Evolutionary conservation across 768 basidiomycete species (phyloP).

Genomic region (Trametes cingulata): DNA sequence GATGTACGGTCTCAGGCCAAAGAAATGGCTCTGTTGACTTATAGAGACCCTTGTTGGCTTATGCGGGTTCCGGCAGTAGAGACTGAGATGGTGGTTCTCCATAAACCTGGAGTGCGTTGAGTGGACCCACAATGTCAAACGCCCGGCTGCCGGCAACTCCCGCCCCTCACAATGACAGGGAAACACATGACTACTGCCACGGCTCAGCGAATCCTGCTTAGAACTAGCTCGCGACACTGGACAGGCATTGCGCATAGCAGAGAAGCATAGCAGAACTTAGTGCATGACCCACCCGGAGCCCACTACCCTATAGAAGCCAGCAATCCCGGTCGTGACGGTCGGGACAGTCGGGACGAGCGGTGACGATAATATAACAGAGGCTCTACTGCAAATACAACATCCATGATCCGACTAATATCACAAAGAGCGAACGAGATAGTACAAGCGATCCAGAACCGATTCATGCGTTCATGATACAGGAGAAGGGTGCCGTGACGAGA

Average conservation of each 20-base stretch:
- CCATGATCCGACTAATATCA: constrained; percentile 2
- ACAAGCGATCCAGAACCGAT: neutral
- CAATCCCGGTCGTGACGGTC: neutral
- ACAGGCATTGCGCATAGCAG: too few relatives aligned
- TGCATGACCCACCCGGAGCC: too few relatives aligned
- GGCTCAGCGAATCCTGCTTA: too few relatives aligned
- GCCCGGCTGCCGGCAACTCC: neutral
- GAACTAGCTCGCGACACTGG: too few relatives aligned
- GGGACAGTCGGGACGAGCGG: neutral
- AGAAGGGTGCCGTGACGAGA: neutral
- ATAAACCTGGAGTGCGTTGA: neutral
- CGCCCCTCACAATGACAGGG: neutral
- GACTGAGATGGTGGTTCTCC: neutral
- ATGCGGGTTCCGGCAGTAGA: neutral
- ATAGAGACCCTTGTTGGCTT: too few relatives aligned
- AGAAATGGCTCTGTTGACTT: too few relatives aligned
- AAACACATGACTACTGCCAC: neutral
- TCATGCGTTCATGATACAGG: constrained; percentile 14
- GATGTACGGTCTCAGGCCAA: too few relatives aligned
- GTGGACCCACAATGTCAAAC: constrained; percentile 18
- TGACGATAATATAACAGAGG: neutral
- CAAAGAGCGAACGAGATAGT: neutral
- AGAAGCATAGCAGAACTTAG: too few relatives aligned
- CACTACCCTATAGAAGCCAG: too few relatives aligned
- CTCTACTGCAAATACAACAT: constrained; percentile 14